phyloP scores from a whole-genome alignment of 768 basidiomycete species.

The Suillus alpinus region DNA sequence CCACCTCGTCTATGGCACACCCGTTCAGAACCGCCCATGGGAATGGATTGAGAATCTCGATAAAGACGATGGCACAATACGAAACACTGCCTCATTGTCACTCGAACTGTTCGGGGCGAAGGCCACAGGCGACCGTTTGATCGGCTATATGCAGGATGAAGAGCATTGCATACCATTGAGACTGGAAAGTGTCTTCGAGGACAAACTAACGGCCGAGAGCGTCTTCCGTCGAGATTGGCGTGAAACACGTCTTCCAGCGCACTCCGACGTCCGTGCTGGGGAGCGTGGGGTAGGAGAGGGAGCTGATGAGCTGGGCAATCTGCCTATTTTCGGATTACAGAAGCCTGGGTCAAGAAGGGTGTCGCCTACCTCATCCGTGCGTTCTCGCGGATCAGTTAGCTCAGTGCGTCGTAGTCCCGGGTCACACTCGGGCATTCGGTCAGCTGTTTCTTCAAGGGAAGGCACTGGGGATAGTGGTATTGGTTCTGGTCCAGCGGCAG shows the following conservation, averaged over 20 bases:
- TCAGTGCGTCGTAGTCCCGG: slow-evolving; percentile 49
- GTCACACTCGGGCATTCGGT: slow-evolving; percentile 35
- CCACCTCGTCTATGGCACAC: slow-evolving; percentile 42
- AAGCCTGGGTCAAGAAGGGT: slow-evolving; percentile 33
- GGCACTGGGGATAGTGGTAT: slow-evolving; percentile 23
- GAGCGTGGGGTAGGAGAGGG: slow-evolving; percentile 21
- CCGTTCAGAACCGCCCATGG: slow-evolving; percentile 77
- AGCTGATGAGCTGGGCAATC: slow-evolving; percentile 26
- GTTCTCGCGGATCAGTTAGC: slow-evolving; percentile 34
- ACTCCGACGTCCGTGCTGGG: slow-evolving; percentile 14
- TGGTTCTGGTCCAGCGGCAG: slow-evolving; percentile 2
- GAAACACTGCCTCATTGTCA: slow-evolving; percentile 69
- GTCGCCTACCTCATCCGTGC: slow-evolving; percentile 52
- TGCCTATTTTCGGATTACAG: slow-evolving; percentile 24
- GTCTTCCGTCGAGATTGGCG: slow-evolving; percentile 76
- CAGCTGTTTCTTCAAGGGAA: slow-evolving; percentile 46
- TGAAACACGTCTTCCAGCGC: slow-evolving; percentile 51
- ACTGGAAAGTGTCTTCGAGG: slow-evolving; percentile 57
- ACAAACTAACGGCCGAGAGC: slow-evolving; percentile 58
- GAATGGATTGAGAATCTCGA: slow-evolving; percentile 79
- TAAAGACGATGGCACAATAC: slow-evolving; percentile 47
- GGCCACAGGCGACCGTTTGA: slow-evolving; percentile 57
- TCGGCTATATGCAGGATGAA: slow-evolving; percentile 18
- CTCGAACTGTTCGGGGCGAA: slow-evolving; percentile 69
- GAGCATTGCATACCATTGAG: slow-evolving; percentile 7